Evolutionary conservation across 2,329 filamentous ascomycete species (phyloP).

Genomic region (Fusarium buharicum): DNA sequence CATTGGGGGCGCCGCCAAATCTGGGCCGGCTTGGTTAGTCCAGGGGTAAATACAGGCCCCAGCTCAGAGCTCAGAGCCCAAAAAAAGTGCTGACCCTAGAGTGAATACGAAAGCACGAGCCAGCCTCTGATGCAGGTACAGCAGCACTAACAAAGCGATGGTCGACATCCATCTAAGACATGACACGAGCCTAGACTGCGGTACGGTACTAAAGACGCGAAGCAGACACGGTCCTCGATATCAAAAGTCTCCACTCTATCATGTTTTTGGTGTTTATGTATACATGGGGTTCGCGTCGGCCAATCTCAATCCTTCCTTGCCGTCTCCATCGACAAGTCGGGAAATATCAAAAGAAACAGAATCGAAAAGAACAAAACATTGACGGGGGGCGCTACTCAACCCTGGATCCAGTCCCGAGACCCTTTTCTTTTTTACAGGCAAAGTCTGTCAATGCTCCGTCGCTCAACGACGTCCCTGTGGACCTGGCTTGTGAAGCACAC

Average conservation of each 20-base stretch:
- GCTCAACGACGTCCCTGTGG: not conserved
- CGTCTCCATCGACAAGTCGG: constrained; percentile 13
- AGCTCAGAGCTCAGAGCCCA: not conserved
- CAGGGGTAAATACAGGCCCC: constrained; percentile 25
- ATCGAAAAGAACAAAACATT: constrained; percentile 12
- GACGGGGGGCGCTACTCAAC: not conserved
- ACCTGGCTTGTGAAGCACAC: not conserved
- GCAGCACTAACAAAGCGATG: constrained; percentile 19
- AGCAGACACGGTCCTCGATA: constrained; percentile 6
- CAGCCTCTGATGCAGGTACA: constrained; percentile 44
- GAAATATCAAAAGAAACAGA: constrained; percentile 12
- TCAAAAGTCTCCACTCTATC: not conserved
- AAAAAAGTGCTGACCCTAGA: constrained; percentile 16
- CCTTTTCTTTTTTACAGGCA: not conserved
- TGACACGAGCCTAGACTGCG: not conserved
- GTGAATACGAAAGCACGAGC: constrained; percentile 44
- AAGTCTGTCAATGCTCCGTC: not conserved
- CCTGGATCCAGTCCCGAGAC: not conserved
- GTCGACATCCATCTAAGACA: constrained; percentile 6
- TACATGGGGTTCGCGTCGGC: constrained; percentile 8
- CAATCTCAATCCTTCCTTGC: constrained; percentile 14
- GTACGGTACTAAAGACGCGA: constrained; percentile 1
- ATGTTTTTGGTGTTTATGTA: constrained; percentile 1
- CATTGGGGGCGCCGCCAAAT: constrained; percentile 20
- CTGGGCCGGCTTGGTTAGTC: constrained; percentile 30